Evolutionary conservation across 805 yeast genomes (phyloP), one percentile per base, ranked within the genome.

Genomic region (Pichia cabralensis): DNA sequence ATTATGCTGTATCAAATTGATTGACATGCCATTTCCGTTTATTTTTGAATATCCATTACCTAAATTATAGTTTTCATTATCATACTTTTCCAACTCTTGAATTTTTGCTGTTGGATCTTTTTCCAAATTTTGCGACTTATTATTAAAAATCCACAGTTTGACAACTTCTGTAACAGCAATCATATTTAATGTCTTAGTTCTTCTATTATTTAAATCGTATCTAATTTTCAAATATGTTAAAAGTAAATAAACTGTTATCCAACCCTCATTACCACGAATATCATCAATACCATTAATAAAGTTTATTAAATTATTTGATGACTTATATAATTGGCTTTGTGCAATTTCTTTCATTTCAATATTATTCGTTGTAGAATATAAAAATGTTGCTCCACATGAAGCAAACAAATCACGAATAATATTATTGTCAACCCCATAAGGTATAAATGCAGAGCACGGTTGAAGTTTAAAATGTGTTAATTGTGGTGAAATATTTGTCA

Each of bases 401-500:
- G 50, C 45, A 14, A 63, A 63, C 2, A 65, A 52, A n/a, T 48
- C 49, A 32, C 50, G 46, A 30, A 63, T 38, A 6, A 56, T 44
- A 3, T 45, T 36, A 30, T 60, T 62, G 8, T 38, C 31, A 6
- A 51, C 35, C 6, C 61, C 58, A 7, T 55, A 53, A 2, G 67
- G 65, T 1, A 65, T 45, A 40, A 64, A 64, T 2, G 64, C 58
- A 0, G 64, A 60, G 1, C 54, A 55, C 1, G 69, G 65, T 9
- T 65, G 62, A 5, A 65, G 43, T 11, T 50, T 45, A 3, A 61
- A 58, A 38, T 64, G 68, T 0, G 69, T 58, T 25, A 56, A 45
- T 37, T 64, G 68, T 1, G 71, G 67, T 1, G 65, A 62, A 9
- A 65, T 48, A 3, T 63, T 47, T 5, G 58, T 57, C 40, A 67